phyloP scores from a whole-genome alignment of 2,329 filamentous ascomycete species.

The Fusarium musae region DNA sequence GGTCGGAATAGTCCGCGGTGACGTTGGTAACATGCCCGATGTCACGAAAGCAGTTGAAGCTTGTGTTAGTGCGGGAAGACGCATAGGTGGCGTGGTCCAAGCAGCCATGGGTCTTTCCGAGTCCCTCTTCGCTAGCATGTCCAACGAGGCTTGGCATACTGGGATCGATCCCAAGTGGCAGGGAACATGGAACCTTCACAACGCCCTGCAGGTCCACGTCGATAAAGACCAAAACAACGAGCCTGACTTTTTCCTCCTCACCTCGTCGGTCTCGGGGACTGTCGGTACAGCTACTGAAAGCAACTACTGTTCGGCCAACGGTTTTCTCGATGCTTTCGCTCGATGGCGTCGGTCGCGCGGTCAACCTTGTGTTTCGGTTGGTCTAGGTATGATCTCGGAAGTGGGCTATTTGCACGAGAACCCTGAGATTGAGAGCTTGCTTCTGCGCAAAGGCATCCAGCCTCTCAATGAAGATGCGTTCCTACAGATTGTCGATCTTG shows the following conservation, averaged over 20 bases:
- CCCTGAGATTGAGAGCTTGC: not conserved
- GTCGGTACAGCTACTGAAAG: not conserved
- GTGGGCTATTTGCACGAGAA: not conserved
- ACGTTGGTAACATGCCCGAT: not conserved
- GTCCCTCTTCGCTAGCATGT: not conserved
- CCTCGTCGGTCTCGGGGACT: not conserved
- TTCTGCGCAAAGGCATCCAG: not conserved
- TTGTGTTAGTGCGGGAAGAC: fast-evolving
- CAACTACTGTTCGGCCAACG: not conserved
- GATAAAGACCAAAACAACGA: not conserved
- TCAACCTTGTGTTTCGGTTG: not conserved
- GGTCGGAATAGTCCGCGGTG: not conserved
- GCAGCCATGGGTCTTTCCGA: not conserved
- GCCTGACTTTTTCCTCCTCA: not conserved
- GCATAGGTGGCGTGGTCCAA: not conserved
- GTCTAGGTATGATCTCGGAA: not conserved
- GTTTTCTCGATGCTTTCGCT: not conserved
- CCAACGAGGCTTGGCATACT: not conserved
- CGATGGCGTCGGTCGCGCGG: not conserved
- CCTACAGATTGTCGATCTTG: not conserved
- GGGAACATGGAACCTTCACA: not conserved
- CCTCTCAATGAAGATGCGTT: not conserved
- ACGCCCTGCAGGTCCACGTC: fast-evolving
- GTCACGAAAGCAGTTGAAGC: not conserved
- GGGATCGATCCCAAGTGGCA: not conserved